These are phyloP conservation scores for Salix brachista DNA, from an alignment of 345 rosid species.

Conservation along the genomic window DNA sequence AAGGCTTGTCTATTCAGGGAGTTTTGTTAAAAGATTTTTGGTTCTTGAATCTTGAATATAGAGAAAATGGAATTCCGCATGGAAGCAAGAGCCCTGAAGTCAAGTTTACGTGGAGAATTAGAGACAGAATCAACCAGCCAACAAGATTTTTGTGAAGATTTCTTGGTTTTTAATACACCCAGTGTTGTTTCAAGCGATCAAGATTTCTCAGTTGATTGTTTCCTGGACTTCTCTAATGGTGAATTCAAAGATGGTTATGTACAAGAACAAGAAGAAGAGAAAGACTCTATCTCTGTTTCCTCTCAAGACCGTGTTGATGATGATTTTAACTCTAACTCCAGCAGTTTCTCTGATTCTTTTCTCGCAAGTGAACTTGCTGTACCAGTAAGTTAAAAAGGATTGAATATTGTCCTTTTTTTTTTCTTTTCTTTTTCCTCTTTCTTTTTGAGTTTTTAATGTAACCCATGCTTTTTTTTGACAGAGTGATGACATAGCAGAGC, in stretches of 20 bases:
- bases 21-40: not conserved
- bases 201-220: constrained; percentile 68
- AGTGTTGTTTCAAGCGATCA: constrained; percentile 38
- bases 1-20: not conserved
- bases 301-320: constrained; percentile 36
- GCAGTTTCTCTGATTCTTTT: constrained; percentile 21
- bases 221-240: constrained; percentile 55
- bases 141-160: constrained; percentile 36
- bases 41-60: not conserved
- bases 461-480: constrained; percentile 5
- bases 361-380: constrained; percentile 32
- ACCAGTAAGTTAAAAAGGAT: constrained; percentile 27
- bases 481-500: constrained; percentile 46
- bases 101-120: constrained; percentile 49
- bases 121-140: constrained; percentile 20
- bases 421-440: too few species aligned
- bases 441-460: not conserved
- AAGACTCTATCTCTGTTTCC: constrained; percentile 39
- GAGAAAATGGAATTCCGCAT: constrained; percentile 41
- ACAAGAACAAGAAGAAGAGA: constrained; percentile 23
- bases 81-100: constrained; percentile 58
- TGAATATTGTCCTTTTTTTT: not conserved
- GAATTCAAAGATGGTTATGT: constrained; percentile 22
- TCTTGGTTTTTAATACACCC: constrained; percentile 9
- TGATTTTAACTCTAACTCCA: constrained; percentile 32